Conservation (phyloP, 2,329 filamentous ascomycete genomes). For the Rhexocercosporidium sp. region DNA sequence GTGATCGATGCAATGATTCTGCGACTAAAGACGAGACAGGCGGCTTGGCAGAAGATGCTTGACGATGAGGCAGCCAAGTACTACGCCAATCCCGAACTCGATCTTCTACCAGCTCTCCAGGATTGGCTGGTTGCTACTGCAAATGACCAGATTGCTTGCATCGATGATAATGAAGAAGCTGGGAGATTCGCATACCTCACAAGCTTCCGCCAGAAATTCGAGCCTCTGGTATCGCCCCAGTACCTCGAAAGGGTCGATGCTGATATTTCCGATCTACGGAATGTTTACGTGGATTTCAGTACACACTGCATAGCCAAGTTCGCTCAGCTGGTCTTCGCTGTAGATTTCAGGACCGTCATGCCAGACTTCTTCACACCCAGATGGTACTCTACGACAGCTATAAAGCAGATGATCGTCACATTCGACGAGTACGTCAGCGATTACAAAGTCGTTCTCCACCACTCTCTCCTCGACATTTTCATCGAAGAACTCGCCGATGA, state of each 20-base stretch:
- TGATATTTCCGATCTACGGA: slow-evolving; percentile 77
- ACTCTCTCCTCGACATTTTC: slow-evolving; percentile 87
- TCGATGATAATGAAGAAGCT: slow-evolving; percentile 86
- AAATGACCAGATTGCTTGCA: slow-evolving; percentile 98
- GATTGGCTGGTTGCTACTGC: slow-evolving; percentile 97
- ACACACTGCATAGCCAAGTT: slow-evolving; percentile 93
- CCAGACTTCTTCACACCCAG: slow-evolving; percentile 87
- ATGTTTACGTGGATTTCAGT: slow-evolving; percentile 93
- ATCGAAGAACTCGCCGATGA: slow-evolving; percentile 93
- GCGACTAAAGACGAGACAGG: slow-evolving; percentile 81
- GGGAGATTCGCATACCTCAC: slow-evolving; percentile 81
- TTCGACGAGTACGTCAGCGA: slow-evolving; percentile 95
- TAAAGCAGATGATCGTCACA: slow-evolving; percentile 93
- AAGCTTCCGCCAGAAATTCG: slow-evolving; percentile 83
- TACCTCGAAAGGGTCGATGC: slow-evolving; percentile 77
- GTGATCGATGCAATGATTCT: slow-evolving; percentile 96
- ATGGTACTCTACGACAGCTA: slow-evolving; percentile 86
- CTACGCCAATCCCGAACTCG: slow-evolving; percentile 62
- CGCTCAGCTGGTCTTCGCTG: slow-evolving; percentile 82
- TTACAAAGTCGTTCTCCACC: slow-evolving; percentile 83
- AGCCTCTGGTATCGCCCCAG: slow-evolving; percentile 77
- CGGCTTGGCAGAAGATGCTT: slow-evolving; percentile 84
- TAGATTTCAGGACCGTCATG: slow-evolving; percentile 86
- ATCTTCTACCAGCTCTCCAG: slow-evolving; percentile 79
- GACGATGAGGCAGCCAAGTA: slow-evolving; percentile 84